These are phyloP conservation scores for Acacia acuminata DNA, from an alignment of 306 rosid species.

Conservation along the genomic window DNA sequence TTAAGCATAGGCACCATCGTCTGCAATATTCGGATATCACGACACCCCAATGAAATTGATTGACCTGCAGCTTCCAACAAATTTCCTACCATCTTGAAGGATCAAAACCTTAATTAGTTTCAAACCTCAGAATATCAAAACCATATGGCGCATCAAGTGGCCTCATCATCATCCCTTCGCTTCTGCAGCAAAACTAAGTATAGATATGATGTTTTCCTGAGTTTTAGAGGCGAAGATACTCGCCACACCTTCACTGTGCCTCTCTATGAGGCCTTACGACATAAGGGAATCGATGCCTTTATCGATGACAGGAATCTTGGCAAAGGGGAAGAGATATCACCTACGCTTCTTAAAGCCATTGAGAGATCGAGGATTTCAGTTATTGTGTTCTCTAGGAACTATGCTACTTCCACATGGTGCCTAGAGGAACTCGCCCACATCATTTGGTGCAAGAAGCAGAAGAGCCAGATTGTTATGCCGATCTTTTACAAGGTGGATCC, in stretches of 20 bases:
- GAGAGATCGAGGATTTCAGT: background rate
- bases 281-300: background rate
- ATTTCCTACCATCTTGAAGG: too few relatives aligned
- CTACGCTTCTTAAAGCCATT: background rate
- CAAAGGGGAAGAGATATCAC: background rate
- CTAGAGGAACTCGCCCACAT: background rate
- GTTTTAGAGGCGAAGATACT: background rate
- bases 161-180: background rate
- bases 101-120: too few relatives aligned
- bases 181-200: too few relatives aligned
- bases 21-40: too few relatives aligned
- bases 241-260: background rate
- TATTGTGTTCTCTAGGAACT: background rate
- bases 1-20: too few relatives aligned
- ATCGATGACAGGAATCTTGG: background rate
- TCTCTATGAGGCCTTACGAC: background rate
- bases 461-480: background rate
- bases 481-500: background rate
- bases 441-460: too few relatives aligned
- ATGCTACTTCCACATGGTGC: background rate
- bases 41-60: too few relatives aligned
- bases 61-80: too few relatives aligned
- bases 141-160: background rate
- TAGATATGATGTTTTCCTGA: background rate
- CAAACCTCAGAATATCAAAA: too few relatives aligned